Evolutionary conservation across 495 filamentous ascomycete genomes (phyloP).

Genomic region (Aspergillus egyptiacus): DNA sequence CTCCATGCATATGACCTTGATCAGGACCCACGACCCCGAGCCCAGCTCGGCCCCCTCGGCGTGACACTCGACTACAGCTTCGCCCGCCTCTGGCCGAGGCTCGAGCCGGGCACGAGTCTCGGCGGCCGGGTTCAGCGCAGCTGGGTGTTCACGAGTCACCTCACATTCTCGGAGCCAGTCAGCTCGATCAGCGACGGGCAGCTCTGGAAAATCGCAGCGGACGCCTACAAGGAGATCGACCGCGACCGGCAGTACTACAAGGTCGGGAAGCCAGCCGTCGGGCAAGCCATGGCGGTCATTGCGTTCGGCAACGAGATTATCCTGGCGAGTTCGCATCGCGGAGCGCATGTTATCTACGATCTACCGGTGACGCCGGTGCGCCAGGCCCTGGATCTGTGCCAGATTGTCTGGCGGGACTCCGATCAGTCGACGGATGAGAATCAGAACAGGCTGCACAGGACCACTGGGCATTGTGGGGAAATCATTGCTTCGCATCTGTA

Average conservation of each 20-base stretch:
- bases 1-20: neutral
- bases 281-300: conserved; percentile 11
- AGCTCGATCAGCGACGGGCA: conserved; percentile 3
- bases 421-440: too few species aligned
- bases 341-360: too few species aligned
- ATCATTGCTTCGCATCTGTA: too few species aligned
- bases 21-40: neutral
- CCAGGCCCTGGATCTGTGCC: too few species aligned
- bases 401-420: too few species aligned
- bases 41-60: neutral
- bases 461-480: too few species aligned
- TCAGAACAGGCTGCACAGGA: too few species aligned
- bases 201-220: conserved; percentile 12
- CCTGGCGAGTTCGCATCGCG: conserved; percentile 7
- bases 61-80: neutral
- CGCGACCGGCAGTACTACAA: conserved; percentile 5
- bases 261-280: neutral
- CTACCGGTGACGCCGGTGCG: too few species aligned
- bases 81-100: neutral
- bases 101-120: neutral
- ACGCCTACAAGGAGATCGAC: conserved; percentile 4
- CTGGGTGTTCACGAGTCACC: neutral
- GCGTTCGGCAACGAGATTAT: conserved; percentile 14
- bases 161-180: neutral
- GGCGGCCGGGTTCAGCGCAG: too few species aligned